These are phyloP conservation scores for Fusarium irregulare DNA, from an alignment of 2,329 filamentous ascomycete species.

Conservation along the genomic window DNA sequence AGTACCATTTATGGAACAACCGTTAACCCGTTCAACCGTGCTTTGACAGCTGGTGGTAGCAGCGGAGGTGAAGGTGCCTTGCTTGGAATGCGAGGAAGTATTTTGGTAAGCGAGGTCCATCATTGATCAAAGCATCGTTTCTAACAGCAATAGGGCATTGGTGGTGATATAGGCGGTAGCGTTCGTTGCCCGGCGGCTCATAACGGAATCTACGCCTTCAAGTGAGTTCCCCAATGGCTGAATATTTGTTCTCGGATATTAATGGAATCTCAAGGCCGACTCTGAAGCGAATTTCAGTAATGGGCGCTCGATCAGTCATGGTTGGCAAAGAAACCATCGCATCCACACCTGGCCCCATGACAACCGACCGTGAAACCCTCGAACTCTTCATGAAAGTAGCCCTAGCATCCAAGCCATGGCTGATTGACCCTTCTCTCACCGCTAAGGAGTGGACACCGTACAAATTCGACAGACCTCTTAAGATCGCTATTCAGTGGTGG, in stretches of 20 bases:
- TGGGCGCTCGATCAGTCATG: constrained; percentile 46
- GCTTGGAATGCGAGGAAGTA: constrained; percentile 55
- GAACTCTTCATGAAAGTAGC: constrained; percentile 53
- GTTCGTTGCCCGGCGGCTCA: constrained; percentile 53
- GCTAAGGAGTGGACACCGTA: constrained; percentile 52
- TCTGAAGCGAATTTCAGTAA: constrained; percentile 46
- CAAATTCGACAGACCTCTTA: constrained; percentile 58
- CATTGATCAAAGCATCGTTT: fast-evolving
- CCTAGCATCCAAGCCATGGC: constrained; percentile 50
- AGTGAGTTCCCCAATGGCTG: constrained; percentile 22
- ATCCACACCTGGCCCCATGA: constrained; percentile 50
- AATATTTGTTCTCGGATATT: fast-evolving
- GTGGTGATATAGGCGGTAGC: constrained; percentile 57
- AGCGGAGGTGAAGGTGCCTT: constrained; percentile 67
- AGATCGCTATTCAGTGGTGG: constrained; percentile 69
- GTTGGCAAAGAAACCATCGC: constrained; percentile 52
- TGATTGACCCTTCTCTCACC: constrained; percentile 48
- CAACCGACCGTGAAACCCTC: constrained; percentile 50
- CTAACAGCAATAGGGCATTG: constrained; percentile 49
- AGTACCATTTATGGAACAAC: constrained; percentile 73
- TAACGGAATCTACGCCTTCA: constrained; percentile 52
- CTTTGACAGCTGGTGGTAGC: constrained; percentile 71
- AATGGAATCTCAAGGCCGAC: constrained; percentile 45
- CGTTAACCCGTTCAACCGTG: constrained; percentile 71
- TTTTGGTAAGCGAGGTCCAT: constrained; percentile 44